Conservation (phyloP, 805 yeast species). For the Nakazawaea ambrosiae region DNA sequence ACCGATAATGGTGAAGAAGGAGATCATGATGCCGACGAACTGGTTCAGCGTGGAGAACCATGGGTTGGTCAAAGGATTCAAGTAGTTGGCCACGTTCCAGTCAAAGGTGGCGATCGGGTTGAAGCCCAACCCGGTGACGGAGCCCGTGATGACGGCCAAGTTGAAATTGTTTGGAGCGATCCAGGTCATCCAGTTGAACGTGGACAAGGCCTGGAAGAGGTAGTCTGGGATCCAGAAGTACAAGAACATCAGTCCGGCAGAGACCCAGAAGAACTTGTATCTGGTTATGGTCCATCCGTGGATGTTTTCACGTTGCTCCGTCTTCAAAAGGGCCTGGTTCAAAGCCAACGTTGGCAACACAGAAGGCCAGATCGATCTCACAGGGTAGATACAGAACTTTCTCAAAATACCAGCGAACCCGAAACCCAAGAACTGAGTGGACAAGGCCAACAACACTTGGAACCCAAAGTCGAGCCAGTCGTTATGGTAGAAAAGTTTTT, state of each 20-base stretch:
- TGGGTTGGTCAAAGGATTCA: conserved; percentile 35
- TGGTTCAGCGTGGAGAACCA: conserved; percentile 28
- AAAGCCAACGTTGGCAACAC: conserved; percentile 40
- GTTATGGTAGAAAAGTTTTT: conserved; percentile 27
- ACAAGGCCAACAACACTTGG: conserved; percentile 42
- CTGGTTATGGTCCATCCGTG: conserved; percentile 28
- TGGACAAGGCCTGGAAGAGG: conserved; percentile 32
- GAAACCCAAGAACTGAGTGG: conserved; percentile 59
- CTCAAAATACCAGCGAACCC: conserved; percentile 63
- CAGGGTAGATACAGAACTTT: conserved; percentile 47
- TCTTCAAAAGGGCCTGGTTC: conserved; percentile 36
- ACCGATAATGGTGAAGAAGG: conserved; percentile 27
- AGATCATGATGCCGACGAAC: conserved; percentile 26
- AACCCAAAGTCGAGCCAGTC: conserved; percentile 38
- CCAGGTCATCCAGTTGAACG: conserved; percentile 54
- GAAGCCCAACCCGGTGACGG: conserved; percentile 37
- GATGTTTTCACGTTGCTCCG: conserved; percentile 25
- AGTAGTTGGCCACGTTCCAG: conserved; percentile 32
- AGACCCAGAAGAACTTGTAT: conserved; percentile 27
- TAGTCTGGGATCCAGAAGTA: conserved; percentile 42
- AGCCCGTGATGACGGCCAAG: conserved; percentile 44
- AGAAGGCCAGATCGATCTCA: conserved; percentile 48
- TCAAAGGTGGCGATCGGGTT: conserved; percentile 51
- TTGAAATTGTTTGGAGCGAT: conserved; percentile 42
- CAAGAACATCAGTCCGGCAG: conserved; percentile 26